Percentiles rank a stretch among this genome's conserved stretches.
Conservation (phyloP, 1,139 yeast genomes). For the Pichia sp. region DNA sequence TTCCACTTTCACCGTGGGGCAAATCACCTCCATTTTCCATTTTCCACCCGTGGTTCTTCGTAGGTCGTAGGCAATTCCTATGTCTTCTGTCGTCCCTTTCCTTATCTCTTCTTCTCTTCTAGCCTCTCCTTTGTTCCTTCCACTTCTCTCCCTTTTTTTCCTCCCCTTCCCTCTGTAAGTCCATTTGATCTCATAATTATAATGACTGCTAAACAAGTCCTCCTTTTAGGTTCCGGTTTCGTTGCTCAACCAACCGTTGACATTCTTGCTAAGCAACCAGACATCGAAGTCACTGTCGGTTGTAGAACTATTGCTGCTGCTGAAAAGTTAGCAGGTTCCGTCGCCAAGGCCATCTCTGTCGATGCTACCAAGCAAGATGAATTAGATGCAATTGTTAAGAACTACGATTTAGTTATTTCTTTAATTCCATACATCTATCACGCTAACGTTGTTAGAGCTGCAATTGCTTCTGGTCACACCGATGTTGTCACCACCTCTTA, state of each 20-base stretch:
- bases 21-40: too few relatives aligned
- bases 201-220: slow-evolving; percentile 44
- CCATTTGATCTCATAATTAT: too few relatives aligned
- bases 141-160: too few relatives aligned
- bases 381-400: slow-evolving; percentile 73
- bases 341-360: slow-evolving; percentile 78
- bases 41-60: too few relatives aligned
- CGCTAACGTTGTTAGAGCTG: slow-evolving; percentile 89
- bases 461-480: slow-evolving; percentile 79
- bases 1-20: too few relatives aligned
- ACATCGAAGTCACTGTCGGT: slow-evolving; percentile 89
- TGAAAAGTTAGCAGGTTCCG: slow-evolving; percentile 76
- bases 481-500: slow-evolving; percentile 96
- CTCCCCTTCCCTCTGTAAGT: too few relatives aligned
- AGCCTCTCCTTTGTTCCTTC: too few relatives aligned
- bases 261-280: slow-evolving; percentile 74
- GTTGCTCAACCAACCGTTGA: slow-evolving; percentile 99
- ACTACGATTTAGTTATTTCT: slow-evolving; percentile 85
- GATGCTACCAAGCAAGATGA: slow-evolving; percentile 82
- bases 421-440: slow-evolving; percentile 96
- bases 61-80: too few relatives aligned
- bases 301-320: slow-evolving; percentile 92
- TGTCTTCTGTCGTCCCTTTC: too few relatives aligned
- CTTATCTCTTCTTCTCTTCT: too few relatives aligned
- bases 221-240: slow-evolving; percentile 94